phyloP scores from a whole-genome alignment of 495 filamentous ascomycete species.

The Podospora bellae-mahoneyi region DNA sequence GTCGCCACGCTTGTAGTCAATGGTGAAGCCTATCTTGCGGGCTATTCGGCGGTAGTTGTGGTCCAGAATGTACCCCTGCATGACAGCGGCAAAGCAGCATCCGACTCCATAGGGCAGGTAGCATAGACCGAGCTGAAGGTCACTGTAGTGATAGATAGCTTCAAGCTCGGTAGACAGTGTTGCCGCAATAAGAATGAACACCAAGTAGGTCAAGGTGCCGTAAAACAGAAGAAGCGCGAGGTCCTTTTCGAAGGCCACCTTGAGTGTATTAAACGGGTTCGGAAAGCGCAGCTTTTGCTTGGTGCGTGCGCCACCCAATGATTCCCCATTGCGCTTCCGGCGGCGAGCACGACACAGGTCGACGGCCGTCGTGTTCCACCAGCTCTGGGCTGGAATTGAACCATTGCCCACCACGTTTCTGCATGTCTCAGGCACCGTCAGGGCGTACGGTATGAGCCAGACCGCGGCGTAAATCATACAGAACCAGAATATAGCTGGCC shows the following conservation, averaged over 20 bases:
- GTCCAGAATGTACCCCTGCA: conserved; percentile 58
- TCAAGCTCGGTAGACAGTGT: conserved; percentile 59
- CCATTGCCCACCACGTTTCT: conserved; percentile 72
- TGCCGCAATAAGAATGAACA: conserved; percentile 45
- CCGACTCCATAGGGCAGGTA: conserved; percentile 62
- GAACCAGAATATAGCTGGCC: conserved; percentile 75
- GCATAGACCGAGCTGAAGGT: conserved; percentile 65
- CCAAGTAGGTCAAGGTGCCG: conserved; percentile 51
- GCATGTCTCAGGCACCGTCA: conserved; percentile 64
- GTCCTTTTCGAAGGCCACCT: conserved; percentile 65
- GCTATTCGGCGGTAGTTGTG: conserved; percentile 56
- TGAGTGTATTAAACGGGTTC: conserved; percentile 66
- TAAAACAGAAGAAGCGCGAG: conserved; percentile 40
- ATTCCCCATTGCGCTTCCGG: conserved; percentile 2
- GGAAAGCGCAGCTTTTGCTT: conserved; percentile 59
- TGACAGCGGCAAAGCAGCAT: conserved; percentile 62
- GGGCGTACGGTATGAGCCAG: conserved; percentile 50
- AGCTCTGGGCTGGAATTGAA: conserved; percentile 51
- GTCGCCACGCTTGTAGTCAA: conserved; percentile 50
- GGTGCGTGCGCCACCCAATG: neutral
- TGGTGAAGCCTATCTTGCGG: conserved; percentile 42
- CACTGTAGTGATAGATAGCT: conserved; percentile 60
- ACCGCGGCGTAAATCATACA: conserved; percentile 56
- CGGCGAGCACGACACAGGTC: conserved; percentile 40
- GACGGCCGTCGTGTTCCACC: conserved; percentile 54